phyloP scores from a whole-genome alignment of 345 rosid species.

The Syzygium aqueum region DNA sequence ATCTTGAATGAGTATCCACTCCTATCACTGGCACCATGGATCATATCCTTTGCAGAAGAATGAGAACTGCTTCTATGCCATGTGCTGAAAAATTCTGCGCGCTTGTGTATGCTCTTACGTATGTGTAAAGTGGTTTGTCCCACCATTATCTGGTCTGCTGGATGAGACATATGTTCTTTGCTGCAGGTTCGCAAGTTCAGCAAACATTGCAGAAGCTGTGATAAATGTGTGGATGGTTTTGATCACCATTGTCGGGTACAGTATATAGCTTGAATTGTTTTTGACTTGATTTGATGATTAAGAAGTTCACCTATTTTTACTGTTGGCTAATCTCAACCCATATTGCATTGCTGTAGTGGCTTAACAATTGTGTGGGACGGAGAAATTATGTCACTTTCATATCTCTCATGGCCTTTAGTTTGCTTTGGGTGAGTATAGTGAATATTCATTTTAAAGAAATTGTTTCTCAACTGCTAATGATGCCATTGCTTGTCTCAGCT shows the following conservation, averaged over 20 bases:
- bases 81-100: neutral
- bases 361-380: constrained; percentile 95
- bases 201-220: constrained; percentile 95
- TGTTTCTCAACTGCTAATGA: neutral
- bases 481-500: constrained; percentile 35
- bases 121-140: neutral
- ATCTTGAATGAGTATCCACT: neutral
- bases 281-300: constrained; percentile 1
- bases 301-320: neutral
- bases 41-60: neutral
- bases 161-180: neutral
- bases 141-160: neutral
- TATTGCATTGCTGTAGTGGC: constrained; percentile 70
- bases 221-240: constrained; percentile 94
- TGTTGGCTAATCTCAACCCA: constrained; percentile 9
- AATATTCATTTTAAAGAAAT: neutral
- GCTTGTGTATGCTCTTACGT: neutral
- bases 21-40: neutral
- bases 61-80: neutral
- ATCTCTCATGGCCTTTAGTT: constrained; percentile 78
- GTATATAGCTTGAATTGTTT: constrained; percentile 1
- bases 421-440: constrained; percentile 70
- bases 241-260: constrained; percentile 98
- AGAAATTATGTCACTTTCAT: constrained; percentile 83
- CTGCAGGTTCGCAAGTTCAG: constrained; percentile 90